phyloP scores from a whole-genome alignment of 2,329 filamentous ascomycete species.

The Cercospora sp. region DNA sequence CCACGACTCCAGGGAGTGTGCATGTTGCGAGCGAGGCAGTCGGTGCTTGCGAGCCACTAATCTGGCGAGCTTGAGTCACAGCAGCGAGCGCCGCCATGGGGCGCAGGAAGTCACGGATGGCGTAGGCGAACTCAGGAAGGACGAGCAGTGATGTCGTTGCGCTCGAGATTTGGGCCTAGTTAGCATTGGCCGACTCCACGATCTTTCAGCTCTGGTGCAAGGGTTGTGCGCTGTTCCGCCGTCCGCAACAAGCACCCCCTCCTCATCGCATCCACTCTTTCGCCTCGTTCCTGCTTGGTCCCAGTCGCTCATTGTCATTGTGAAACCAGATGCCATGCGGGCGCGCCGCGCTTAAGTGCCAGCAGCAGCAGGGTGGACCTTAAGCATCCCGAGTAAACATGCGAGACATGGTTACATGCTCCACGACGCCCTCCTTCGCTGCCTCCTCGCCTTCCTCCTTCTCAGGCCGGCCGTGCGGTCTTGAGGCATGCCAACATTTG shows the following conservation, averaged over 20 bases:
- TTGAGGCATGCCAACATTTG: slow-evolving; percentile 15
- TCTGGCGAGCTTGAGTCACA: not conserved
- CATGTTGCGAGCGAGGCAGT: not conserved
- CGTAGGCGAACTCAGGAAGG: not conserved
- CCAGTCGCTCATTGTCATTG: slow-evolving; percentile 15
- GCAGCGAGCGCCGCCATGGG: not conserved
- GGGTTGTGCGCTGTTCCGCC: not conserved
- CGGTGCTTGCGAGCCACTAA: not conserved
- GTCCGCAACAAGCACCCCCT: not conserved
- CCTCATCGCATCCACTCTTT: not conserved
- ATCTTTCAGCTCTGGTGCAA: not conserved
- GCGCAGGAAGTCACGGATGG: not conserved
- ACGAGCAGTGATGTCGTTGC: not conserved
- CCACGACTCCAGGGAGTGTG: not conserved
- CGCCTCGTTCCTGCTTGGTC: not conserved
- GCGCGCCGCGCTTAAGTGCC: slow-evolving; percentile 1
- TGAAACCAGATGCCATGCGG: slow-evolving; percentile 16
- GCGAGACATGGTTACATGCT: slow-evolving; percentile 14
- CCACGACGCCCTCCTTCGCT: slow-evolving; percentile 1
- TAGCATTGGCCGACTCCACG: not conserved
- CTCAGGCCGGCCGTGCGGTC: slow-evolving; percentile 5
- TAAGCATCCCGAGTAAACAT: slow-evolving; percentile 2
- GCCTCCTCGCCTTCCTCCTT: not conserved
- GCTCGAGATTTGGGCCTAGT: not conserved
- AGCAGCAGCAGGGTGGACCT: slow-evolving; percentile 1